Conservation (phyloP, 2,329 filamentous ascomycete species). For the Botrytis aclada region DNA sequence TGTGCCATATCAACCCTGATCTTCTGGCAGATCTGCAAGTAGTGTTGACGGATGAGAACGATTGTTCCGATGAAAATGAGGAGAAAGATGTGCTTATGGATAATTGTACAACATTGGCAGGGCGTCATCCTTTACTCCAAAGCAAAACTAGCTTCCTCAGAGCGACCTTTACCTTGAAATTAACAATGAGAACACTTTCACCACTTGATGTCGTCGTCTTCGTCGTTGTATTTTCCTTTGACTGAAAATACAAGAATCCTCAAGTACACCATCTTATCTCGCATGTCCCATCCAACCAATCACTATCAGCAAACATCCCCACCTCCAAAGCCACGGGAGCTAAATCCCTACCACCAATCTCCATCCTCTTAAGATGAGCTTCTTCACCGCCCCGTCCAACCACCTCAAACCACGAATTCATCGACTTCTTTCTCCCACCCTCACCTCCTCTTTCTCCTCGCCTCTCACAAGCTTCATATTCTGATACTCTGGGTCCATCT, state of each 20-base stretch:
- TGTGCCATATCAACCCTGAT: background rate
- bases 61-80: background rate
- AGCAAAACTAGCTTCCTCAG: background rate
- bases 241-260: background rate
- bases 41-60: background rate
- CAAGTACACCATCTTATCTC: background rate
- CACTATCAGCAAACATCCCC: background rate
- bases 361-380: background rate
- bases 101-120: background rate
- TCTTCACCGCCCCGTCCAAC: constrained; percentile 11
- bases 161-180: background rate
- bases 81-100: background rate
- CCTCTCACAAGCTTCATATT: constrained; percentile 1
- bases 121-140: background rate
- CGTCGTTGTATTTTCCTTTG: background rate
- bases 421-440: background rate
- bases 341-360: background rate
- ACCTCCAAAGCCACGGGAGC: background rate
- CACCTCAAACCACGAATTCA: background rate
- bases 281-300: background rate
- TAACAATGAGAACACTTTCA: background rate
- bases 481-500: background rate
- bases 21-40: background rate
- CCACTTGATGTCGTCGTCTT: background rate
- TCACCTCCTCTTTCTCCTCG: background rate